Percentiles rank a stretch among this genome's conserved stretches.
These are phyloP conservation scores for Podosphaera aphanis DNA, from an alignment of 2,329 filamentous ascomycete genomes.

Conservation along the genomic window DNA sequence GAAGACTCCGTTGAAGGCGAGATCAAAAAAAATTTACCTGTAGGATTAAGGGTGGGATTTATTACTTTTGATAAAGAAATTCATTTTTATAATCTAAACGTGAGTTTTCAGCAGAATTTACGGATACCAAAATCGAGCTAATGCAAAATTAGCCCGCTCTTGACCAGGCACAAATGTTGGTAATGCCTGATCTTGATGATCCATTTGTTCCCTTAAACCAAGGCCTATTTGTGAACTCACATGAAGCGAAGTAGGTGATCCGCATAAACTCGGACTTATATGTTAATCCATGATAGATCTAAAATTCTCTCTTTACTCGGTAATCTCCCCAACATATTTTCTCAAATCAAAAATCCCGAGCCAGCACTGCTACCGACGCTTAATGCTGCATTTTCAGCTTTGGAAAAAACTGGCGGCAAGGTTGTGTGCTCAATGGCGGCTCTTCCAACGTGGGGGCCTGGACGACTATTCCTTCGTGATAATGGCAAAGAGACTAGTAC, in stretches of 20 bases:
- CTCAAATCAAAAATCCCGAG: conserved; percentile 70
- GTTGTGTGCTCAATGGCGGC: conserved; percentile 68
- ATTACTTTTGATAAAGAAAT: conserved; percentile 92
- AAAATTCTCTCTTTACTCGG: conserved; percentile 75
- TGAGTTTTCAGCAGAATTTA: conserved; percentile 21
- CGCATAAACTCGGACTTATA: not conserved
- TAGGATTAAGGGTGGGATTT: conserved; percentile 73
- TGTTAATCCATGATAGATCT: conserved; percentile 19
- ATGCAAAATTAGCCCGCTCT: conserved; percentile 34
- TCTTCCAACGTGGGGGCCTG: conserved; percentile 82
- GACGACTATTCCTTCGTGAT: conserved; percentile 63
- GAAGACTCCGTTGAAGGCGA: conserved; percentile 24
- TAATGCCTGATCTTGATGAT: conserved; percentile 93
- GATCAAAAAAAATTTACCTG: conserved; percentile 36
- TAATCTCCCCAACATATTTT: conserved; percentile 67
- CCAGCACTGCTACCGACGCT: conserved; percentile 67
- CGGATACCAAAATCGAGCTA: conserved; percentile 1
- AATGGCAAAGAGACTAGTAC: conserved; percentile 68
- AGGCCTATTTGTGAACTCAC: conserved; percentile 82
- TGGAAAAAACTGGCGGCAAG: conserved; percentile 76
- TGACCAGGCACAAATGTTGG: conserved; percentile 87
- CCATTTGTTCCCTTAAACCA: conserved; percentile 84
- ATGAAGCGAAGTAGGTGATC: conserved; percentile 47
- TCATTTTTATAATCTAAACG: conserved; percentile 89
- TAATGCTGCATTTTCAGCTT: conserved; percentile 60